Conservation (phyloP, 2,329 filamentous ascomycete species). For the Endocalyx cinctus region DNA sequence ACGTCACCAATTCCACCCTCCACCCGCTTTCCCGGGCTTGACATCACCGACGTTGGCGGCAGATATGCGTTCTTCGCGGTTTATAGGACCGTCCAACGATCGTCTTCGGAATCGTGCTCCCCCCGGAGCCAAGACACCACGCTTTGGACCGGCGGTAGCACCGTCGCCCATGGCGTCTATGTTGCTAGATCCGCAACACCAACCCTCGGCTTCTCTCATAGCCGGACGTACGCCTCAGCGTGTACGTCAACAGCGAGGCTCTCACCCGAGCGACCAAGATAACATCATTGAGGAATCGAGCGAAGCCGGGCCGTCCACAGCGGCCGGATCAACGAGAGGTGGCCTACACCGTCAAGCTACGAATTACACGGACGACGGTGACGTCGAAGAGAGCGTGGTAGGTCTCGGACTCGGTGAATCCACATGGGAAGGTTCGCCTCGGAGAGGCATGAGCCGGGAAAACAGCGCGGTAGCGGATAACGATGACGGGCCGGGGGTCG, state of each 20-base stretch:
- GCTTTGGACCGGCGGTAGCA: slow-evolving; percentile 40
- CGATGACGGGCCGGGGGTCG: slow-evolving; percentile 49
- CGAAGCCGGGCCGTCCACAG: slow-evolving; percentile 41
- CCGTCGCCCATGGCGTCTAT: slow-evolving; percentile 68
- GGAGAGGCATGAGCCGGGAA: slow-evolving; percentile 46
- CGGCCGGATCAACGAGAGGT: too few relatives aligned
- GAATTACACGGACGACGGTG: slow-evolving; percentile 56
- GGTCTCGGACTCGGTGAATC: slow-evolving; percentile 53
- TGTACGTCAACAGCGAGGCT: slow-evolving; percentile 39
- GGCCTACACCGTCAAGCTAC: slow-evolving; percentile 30
- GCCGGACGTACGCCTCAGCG: slow-evolving; percentile 43
- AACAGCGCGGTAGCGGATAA: slow-evolving; percentile 41
- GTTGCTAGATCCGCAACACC: slow-evolving; percentile 71
- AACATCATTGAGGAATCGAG: slow-evolving; percentile 53
- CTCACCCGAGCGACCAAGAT: slow-evolving; percentile 42
- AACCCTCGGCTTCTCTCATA: slow-evolving; percentile 51
- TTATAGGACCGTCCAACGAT: slow-evolving; percentile 42
- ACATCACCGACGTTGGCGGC: slow-evolving; percentile 56
- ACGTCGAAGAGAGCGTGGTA: slow-evolving; percentile 47
- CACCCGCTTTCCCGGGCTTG: slow-evolving; percentile 68
- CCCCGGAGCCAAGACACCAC: slow-evolving; percentile 34
- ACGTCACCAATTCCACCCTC: slow-evolving; percentile 65
- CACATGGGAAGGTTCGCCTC: slow-evolving; percentile 54
- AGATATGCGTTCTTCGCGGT: slow-evolving; percentile 51
- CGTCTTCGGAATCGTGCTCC: slow-evolving; percentile 37